Evolutionary conservation across 2,329 filamentous ascomycete genomes (phyloP).

Genomic region (Paraphaeosphaeria sporulosa): DNA sequence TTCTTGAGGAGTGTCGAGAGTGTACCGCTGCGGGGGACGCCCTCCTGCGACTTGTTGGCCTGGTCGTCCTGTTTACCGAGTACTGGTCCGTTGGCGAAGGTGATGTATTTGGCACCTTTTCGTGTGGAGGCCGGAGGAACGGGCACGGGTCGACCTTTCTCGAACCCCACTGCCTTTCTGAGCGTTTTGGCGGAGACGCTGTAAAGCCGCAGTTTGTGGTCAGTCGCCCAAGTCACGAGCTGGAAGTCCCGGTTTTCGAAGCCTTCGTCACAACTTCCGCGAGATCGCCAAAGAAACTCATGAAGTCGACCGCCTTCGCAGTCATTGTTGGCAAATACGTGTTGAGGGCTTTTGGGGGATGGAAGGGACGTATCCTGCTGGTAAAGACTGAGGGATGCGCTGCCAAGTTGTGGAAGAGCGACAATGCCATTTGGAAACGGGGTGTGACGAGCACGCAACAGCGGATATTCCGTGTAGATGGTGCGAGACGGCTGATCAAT

Average conservation of each 20-base stretch:
- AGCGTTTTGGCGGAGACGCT: conserved; percentile 72
- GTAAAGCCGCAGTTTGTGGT: conserved; percentile 82
- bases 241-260: conserved; percentile 89
- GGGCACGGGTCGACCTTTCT: conserved; percentile 70
- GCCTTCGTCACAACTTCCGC: conserved; percentile 71
- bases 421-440: conserved; percentile 87
- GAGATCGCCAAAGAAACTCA: conserved; percentile 88
- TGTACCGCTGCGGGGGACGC: conserved; percentile 29
- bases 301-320: conserved; percentile 70
- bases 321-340: conserved; percentile 62
- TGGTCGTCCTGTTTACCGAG: conserved; percentile 24
- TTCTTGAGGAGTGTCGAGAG: conserved; percentile 39
- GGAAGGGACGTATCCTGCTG: conserved; percentile 62
- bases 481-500: conserved; percentile 59
- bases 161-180: conserved; percentile 72
- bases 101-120: conserved; percentile 84
- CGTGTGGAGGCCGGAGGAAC: conserved; percentile 76
- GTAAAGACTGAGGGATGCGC: conserved; percentile 85
- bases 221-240: conserved; percentile 89
- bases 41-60: conserved; percentile 16
- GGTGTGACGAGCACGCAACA: conserved; percentile 90
- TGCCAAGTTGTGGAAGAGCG: conserved; percentile 90
- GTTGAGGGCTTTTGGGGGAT: conserved; percentile 52
- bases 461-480: conserved; percentile 82
- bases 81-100: conserved; percentile 69